phyloP scores from a whole-genome alignment of 2,329 filamentous ascomycete genomes.

The Aspergillus unguis region DNA sequence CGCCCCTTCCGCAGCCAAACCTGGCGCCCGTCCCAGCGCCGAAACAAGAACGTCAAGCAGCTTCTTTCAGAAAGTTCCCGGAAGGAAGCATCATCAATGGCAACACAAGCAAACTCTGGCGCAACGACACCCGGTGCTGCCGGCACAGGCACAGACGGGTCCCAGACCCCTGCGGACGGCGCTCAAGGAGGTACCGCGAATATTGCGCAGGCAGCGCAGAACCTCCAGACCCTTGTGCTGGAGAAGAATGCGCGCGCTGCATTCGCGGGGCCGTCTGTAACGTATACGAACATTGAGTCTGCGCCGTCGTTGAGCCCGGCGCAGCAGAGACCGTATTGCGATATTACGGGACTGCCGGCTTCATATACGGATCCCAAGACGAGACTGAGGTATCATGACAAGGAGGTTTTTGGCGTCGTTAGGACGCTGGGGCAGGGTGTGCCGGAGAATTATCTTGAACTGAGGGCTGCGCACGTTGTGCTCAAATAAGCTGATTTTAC shows the following conservation, averaged over 20 bases:
- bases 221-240: conserved; percentile 79
- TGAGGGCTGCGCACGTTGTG: conserved; percentile 86
- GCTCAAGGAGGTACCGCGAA: conserved; percentile 51
- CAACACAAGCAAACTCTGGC: conserved; percentile 79
- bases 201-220: conserved; percentile 84
- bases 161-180: conserved; percentile 46
- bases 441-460: conserved; percentile 83
- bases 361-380: conserved; percentile 95
- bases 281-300: conserved; percentile 95
- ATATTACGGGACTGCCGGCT: conserved; percentile 88
- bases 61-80: conserved; percentile 85
- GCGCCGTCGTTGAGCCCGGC: conserved; percentile 78
- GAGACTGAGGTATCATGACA: conserved; percentile 85
- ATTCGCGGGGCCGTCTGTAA: conserved; percentile 65
- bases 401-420: conserved; percentile 83
- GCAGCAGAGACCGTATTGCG: conserved; percentile 86
- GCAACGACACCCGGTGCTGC: conserved; percentile 62
- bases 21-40: conserved; percentile 90
- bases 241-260: conserved; percentile 65
- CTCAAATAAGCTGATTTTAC: conserved; percentile 60
- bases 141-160: conserved; percentile 37
- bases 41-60: conserved; percentile 98
- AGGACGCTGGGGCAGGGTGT: conserved; percentile 75
- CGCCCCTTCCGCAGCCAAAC: conserved; percentile 86
- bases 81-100: conserved; percentile 83